phyloP scores from a whole-genome alignment of 306 rosid genomes.

The Prunus campanulata region DNA sequence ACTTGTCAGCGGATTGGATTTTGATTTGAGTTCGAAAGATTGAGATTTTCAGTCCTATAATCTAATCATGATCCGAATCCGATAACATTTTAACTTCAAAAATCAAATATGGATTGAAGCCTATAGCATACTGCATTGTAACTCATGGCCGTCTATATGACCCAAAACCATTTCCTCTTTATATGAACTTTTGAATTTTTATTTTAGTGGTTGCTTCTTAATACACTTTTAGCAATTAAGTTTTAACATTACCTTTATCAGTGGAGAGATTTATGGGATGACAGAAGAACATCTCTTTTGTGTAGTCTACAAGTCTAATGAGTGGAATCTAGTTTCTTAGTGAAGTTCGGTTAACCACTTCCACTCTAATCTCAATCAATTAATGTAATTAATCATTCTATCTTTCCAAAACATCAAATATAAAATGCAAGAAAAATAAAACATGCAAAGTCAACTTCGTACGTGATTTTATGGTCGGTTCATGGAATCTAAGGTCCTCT shows the following conservation, averaged over 20 bases:
- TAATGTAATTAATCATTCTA: neutral
- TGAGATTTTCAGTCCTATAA: no score
- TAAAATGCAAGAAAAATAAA: neutral
- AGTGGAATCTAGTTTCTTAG: neutral
- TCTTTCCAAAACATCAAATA: neutral
- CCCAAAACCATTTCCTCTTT: neutral
- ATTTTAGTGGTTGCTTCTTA: neutral
- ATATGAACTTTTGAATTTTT: neutral
- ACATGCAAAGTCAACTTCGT: neutral
- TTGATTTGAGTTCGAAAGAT: no score
- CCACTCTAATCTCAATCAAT: neutral
- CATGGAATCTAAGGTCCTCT: neutral
- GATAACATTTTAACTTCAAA: neutral
- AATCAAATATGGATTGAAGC: no score
- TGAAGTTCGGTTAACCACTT: neutral
- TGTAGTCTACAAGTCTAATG: neutral
- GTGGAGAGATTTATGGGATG: conserved; percentile 12
- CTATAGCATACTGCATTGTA: no score
- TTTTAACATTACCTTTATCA: neutral
- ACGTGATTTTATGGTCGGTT: neutral
- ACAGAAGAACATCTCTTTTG: neutral
- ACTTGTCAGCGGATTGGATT: no score
- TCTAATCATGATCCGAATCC: neutral
- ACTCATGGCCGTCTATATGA: no score
- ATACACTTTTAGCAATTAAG: neutral